Evolutionary conservation across 352 stramenopile genomes (phyloP).

Genomic region (Aphanomyces cochlioides): DNA sequence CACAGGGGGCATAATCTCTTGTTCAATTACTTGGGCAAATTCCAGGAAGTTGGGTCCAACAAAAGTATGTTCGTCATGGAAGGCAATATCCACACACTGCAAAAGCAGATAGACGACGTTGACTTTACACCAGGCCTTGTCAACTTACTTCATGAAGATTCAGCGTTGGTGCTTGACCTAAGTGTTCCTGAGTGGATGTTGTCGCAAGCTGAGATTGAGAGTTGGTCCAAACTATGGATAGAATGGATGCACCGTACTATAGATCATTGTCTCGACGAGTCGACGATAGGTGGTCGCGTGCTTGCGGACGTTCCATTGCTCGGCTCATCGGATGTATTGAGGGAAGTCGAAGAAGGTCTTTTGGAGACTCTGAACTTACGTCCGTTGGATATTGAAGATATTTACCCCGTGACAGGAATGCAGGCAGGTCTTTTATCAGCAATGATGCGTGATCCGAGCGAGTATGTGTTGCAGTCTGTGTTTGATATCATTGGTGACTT

Average conservation of each 20-base stretch:
- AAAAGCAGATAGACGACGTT: background rate
- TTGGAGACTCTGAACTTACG: background rate
- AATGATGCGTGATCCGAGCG: background rate
- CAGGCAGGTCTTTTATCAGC: background rate
- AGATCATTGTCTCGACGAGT: background rate
- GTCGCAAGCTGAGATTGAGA: background rate
- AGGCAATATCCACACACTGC: background rate
- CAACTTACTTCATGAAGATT: background rate
- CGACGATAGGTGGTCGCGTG: background rate
- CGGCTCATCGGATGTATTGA: background rate
- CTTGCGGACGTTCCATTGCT: background rate
- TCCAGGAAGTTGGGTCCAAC: background rate
- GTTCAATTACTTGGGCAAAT: background rate
- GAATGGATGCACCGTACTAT: background rate
- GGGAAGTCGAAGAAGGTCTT: background rate
- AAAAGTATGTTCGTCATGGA: background rate
- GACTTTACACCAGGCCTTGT: background rate
- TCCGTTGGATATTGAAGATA: slow-evolving; percentile 2
- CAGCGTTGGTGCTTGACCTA: background rate
- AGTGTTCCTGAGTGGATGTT: background rate
- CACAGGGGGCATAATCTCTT: background rate
- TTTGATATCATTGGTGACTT: background rate
- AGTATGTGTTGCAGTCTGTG: background rate
- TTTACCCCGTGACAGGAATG: background rate
- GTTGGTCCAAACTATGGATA: background rate